Evolutionary conservation across 805 yeast species (phyloP), one percentile per base, ranked within the genome.

Genomic region (Yamadazyma nakazawae): DNA sequence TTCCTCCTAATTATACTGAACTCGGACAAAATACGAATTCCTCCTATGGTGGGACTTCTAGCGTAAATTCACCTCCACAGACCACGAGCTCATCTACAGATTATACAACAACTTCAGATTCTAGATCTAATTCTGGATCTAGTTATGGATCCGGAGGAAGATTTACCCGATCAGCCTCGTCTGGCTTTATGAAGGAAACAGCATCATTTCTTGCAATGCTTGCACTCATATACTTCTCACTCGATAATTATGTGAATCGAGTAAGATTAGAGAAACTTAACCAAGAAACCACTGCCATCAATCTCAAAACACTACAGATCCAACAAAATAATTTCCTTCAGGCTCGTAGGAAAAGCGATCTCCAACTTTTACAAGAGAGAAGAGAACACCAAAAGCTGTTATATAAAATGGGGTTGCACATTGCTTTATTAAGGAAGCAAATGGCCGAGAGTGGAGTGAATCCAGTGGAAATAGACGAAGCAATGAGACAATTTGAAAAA

Each of bases 351-450:
- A 76, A 76, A 57, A 67, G 77, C 42, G 84, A 80, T 43, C 53
- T 76, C 11, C 79, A 76, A 52, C 64, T 76, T n/a, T 55, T 79
- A 25, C 74, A 78, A 50, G 84, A 80, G 51, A 64, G 85, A 14
- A 70, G 71, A 45, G 73, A 69, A 11, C 67, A 66, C 62, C 56
- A 74, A 61, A 62, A 68, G 71, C 50, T 84, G 69, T 58, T 75
- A 70, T 67, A 61, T 68, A 81, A 79, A 62, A 79, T 84, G 85
- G 73, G 78, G 4, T 65, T 84, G 58, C 92, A 85, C 57, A 74
- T 85, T 35, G 88, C 87, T 2, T 60, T 85, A 62, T 63, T 85
- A 30, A 67, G 87, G 42, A 72, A 80, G 54, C 89, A 85, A 57
- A 64, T 85, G 45, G 54, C 63, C 2, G 85, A 81, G n/a, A 56